Conservation (phyloP, 2,329 filamentous ascomycete genomes). For the Cercospora sojina region DNA sequence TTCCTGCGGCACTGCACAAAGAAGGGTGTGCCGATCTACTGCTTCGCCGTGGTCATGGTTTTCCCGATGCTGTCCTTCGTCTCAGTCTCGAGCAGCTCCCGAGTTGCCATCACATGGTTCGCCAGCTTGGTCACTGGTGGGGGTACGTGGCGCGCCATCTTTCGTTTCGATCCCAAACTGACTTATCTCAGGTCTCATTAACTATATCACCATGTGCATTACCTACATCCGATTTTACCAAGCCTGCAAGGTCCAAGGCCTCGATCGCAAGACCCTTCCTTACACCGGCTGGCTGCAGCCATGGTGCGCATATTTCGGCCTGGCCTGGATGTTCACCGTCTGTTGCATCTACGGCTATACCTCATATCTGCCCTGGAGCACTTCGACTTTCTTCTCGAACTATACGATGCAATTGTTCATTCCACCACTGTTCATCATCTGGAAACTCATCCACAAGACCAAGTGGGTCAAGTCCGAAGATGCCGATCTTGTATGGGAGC, state of each 20-base stretch:
- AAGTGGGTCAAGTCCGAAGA: constrained; percentile 55
- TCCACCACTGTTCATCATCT: constrained; percentile 39
- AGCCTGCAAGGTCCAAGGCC: constrained; percentile 52
- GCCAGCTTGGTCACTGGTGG: constrained; percentile 58
- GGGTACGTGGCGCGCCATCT: constrained; percentile 35
- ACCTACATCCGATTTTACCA: constrained; percentile 62
- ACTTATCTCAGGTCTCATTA: constrained; percentile 50
- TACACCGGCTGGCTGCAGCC: constrained; percentile 59
- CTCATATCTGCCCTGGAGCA: constrained; percentile 49
- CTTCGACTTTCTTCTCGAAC: constrained; percentile 50
- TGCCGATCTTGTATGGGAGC: constrained; percentile 61
- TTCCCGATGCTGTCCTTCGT: constrained; percentile 41
- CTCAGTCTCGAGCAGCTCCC: constrained; percentile 34
- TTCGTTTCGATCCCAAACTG: constrained; percentile 2
- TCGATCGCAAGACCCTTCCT: constrained; percentile 55
- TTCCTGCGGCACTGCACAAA: constrained; percentile 60
- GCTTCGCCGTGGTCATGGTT: constrained; percentile 51
- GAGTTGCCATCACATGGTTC: constrained; percentile 42
- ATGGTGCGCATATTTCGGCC: constrained; percentile 49
- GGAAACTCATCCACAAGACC: constrained; percentile 64
- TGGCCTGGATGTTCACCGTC: constrained; percentile 35
- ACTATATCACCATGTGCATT: constrained; percentile 60
- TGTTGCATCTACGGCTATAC: constrained; percentile 58
- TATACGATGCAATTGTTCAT: constrained; percentile 43
- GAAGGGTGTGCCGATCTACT: constrained; percentile 62